These are phyloP conservation scores for Cryphonectria naterciae DNA, from an alignment of 2,329 filamentous ascomycete genomes.

Conservation along the genomic window DNA sequence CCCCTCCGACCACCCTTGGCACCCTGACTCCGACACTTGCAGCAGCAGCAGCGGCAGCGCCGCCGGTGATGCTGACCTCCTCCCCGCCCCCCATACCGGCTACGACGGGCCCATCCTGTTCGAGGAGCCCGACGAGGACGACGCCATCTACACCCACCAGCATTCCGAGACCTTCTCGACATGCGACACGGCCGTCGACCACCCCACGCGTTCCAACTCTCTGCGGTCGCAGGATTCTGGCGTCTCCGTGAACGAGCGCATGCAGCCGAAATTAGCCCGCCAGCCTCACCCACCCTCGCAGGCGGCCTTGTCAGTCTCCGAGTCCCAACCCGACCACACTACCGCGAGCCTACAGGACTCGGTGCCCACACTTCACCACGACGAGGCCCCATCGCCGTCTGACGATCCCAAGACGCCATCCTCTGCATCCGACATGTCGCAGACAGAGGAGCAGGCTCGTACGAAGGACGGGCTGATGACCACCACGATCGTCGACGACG, in stretches of 20 bases:
- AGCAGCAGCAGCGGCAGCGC: conserved; percentile 43
- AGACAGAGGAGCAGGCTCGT: conserved; percentile 40
- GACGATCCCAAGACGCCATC: conserved; percentile 49
- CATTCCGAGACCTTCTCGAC: conserved; percentile 38
- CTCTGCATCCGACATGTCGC: conserved; percentile 51
- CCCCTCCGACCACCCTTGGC: conserved; percentile 53
- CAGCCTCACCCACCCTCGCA: conserved; percentile 47
- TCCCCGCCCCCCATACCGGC: conserved; percentile 1
- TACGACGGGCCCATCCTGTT: conserved; percentile 45
- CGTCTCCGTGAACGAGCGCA: conserved; percentile 42
- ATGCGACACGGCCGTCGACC: conserved; percentile 35
- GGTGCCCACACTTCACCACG: conserved; percentile 38
- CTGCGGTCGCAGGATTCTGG: conserved; percentile 50
- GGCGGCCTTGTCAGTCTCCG: conserved; percentile 57
- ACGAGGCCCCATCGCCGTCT: conserved; percentile 49
- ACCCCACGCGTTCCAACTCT: conserved; percentile 57
- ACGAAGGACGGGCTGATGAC: conserved; percentile 34
- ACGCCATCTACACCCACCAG: conserved; percentile 45
- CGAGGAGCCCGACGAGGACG: conserved; percentile 46
- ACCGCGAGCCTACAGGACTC: conserved; percentile 39
- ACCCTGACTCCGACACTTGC: conserved; percentile 40
- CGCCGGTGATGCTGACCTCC: conserved; percentile 39
- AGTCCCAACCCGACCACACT: conserved; percentile 51
- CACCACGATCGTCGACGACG: conserved; percentile 34
- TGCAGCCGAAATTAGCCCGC: conserved; percentile 40